Conservation (phyloP, 768 basidiomycete genomes). For the Multifurca ochricompacta region DNA sequence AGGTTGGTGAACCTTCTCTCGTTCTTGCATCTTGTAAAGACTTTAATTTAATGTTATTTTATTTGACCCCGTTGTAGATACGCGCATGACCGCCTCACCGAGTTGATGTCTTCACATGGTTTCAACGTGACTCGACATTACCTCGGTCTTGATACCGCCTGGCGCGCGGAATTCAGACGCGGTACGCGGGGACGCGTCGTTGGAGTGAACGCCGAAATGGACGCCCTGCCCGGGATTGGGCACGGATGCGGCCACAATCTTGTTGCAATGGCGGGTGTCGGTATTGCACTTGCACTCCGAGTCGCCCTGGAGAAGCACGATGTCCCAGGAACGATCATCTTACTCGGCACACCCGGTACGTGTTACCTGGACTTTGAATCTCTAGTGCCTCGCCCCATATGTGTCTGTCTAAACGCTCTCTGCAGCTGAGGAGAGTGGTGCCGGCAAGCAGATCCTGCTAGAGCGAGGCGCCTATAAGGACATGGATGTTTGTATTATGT, state of each 20-base stretch:
- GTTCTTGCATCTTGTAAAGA: not conserved
- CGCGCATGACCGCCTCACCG: constrained; percentile 62
- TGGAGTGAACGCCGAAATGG: constrained; percentile 78
- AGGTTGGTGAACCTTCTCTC: constrained; percentile 32
- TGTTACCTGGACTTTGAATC: not conserved
- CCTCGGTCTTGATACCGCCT: constrained; percentile 65
- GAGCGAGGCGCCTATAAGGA: constrained; percentile 70
- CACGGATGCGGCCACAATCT: constrained; percentile 79
- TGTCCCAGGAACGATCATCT: constrained; percentile 57
- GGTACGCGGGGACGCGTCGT: constrained; percentile 55
- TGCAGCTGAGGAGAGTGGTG: constrained; percentile 69
- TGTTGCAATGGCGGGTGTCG: constrained; percentile 72
- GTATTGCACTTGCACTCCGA: constrained; percentile 65
- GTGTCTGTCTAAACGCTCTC: not conserved
- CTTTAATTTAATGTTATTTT: not conserved
- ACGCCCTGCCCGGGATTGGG: constrained; percentile 45
- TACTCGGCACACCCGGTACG: constrained; percentile 64
- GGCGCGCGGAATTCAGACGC: constrained; percentile 63
- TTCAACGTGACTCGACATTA: constrained; percentile 68
- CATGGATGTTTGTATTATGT: constrained; percentile 82
- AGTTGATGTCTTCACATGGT: constrained; percentile 58
- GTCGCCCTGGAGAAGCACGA: constrained; percentile 56
- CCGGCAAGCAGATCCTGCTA: constrained; percentile 68
- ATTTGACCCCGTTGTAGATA: constrained; percentile 37
- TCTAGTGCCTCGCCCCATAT: not conserved